Conservation (phyloP, 2,329 filamentous ascomycete species). For the Diaporthe sp. region DNA sequence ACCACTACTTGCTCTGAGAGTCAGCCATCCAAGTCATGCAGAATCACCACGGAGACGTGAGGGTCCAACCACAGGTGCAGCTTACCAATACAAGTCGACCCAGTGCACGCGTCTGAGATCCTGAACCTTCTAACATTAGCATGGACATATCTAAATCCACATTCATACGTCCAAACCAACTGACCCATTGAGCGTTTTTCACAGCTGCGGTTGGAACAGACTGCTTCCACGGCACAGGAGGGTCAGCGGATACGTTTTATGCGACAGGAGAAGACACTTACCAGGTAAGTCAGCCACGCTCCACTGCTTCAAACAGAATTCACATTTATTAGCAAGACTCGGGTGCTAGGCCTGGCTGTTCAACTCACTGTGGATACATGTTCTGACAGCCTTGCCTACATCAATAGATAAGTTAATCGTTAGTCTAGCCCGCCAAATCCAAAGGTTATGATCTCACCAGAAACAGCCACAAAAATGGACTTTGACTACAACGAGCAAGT, state of each 20-base stretch:
- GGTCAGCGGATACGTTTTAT: background rate
- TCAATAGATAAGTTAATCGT: background rate
- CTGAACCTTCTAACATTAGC: background rate
- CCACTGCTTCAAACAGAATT: no score
- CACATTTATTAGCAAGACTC: background rate
- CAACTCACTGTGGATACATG: background rate
- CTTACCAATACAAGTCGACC: no score
- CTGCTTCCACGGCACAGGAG: background rate
- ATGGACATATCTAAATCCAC: no score
- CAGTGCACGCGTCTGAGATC: background rate
- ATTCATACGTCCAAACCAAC: background rate
- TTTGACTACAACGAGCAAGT: background rate
- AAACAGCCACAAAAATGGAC: background rate
- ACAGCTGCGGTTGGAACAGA: background rate
- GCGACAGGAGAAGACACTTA: background rate
- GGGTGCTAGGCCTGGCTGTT: no score
- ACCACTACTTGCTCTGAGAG: background rate
- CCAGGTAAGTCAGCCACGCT: background rate
- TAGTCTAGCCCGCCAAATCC: background rate
- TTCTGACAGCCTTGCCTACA: background rate
- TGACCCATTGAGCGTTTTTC: background rate
- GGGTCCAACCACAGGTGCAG: background rate
- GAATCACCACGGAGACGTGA: background rate
- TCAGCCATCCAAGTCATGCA: background rate
- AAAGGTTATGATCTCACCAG: background rate